Conservation (phyloP, 441 rosid genomes). For the Pelargonium citronellum region DNA sequence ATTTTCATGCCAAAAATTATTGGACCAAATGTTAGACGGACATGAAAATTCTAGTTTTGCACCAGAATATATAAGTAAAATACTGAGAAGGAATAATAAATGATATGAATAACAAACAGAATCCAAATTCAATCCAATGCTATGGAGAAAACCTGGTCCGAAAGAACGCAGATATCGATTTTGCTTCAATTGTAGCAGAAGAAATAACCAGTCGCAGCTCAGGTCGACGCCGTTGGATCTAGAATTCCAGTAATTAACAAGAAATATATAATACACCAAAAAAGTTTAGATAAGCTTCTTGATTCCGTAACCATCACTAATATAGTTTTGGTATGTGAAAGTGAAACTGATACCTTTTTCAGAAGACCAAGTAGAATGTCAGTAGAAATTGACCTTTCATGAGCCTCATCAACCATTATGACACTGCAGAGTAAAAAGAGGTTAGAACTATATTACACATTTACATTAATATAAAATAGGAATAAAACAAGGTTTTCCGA, state of each 20-base stretch:
- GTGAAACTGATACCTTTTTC: conserved; percentile 55
- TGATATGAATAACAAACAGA: background rate
- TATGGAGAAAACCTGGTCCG: conserved; percentile 48
- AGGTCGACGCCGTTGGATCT: conserved; percentile 87
- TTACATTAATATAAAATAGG: background rate
- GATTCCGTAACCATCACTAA: conserved; percentile 10
- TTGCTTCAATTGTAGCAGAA: conserved; percentile 94
- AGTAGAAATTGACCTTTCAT: conserved; percentile 92
- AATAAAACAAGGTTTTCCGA: background rate
- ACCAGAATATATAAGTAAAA: background rate
- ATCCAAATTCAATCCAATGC: conserved; percentile 18
- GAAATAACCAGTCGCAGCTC: conserved; percentile 83
- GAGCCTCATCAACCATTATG: conserved; percentile 98
- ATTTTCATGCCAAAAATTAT: too few species aligned
- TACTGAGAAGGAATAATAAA: background rate
- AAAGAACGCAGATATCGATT: conserved; percentile 77
- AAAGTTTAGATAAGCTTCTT: conserved; percentile 4
- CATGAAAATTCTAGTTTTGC: conserved; percentile 6
- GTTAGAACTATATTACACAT: background rate
- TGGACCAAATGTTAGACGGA: background rate
- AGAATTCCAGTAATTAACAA: conserved; percentile 21
- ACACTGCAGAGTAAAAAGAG: conserved; percentile 41
- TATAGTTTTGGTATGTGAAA: conserved; percentile 6
- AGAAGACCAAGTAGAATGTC: conserved; percentile 90
- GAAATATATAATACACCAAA: conserved; percentile 8